Percentiles rank a stretch among this genome's conserved stretches.
These are phyloP conservation scores for Calonectria fujianensis DNA, from an alignment of 2,329 filamentous ascomycete genomes.

Conservation along the genomic window DNA sequence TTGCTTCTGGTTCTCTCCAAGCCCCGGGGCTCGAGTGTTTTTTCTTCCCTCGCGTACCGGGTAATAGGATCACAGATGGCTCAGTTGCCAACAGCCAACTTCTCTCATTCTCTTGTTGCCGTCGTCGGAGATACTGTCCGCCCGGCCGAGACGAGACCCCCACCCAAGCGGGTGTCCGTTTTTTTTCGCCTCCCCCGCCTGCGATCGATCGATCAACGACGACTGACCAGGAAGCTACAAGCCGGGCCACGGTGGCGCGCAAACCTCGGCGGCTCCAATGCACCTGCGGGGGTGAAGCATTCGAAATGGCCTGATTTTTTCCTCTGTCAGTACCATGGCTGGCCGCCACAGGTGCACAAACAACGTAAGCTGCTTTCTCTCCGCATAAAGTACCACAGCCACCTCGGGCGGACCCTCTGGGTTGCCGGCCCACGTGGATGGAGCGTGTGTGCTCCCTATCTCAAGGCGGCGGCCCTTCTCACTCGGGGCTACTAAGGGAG, in stretches of 20 bases:
- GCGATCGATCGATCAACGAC: slow-evolving; percentile 25
- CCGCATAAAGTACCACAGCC: slow-evolving; percentile 19
- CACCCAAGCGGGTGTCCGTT: slow-evolving; percentile 1
- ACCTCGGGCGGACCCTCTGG: background rate
- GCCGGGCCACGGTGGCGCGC: slow-evolving; percentile 3
- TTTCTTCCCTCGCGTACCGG: background rate
- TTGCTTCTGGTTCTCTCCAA: background rate
- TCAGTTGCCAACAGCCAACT: background rate
- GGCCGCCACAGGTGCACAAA: slow-evolving; percentile 20
- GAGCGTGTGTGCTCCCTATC: background rate
- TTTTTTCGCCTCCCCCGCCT: slow-evolving; percentile 9
- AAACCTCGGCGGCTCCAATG: background rate
- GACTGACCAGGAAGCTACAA: background rate
- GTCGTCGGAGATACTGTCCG: slow-evolving; percentile 1
- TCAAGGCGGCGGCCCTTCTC: slow-evolving; percentile 7
- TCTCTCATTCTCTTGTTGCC: background rate
- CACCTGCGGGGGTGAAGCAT: background rate
- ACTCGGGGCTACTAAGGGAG: slow-evolving; percentile 4
- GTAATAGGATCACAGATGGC: background rate
- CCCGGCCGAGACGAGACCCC: slow-evolving; percentile 22
- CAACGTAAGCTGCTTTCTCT: slow-evolving; percentile 11
- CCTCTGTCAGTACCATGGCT: background rate
- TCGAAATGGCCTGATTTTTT: slow-evolving; percentile 16
- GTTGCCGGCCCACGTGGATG: slow-evolving; percentile 32
- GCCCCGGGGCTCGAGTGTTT: background rate